Conservation (phyloP, 257 asterid species). For the Solanum sitiens region DNA sequence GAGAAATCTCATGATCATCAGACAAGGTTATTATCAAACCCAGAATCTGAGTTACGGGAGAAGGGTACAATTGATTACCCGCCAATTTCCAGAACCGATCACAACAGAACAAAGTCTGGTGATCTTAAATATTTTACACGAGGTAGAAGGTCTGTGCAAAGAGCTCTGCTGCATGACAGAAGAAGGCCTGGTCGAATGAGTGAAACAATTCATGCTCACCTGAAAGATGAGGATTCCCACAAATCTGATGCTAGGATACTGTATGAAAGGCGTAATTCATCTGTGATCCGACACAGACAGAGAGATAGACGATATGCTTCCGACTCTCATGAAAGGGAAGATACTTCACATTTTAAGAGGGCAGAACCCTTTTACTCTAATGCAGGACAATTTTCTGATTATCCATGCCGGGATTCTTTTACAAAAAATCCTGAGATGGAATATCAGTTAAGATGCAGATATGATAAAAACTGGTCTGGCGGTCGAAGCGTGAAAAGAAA, state of each 20-base stretch:
- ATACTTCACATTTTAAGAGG: slow-evolving; percentile 1
- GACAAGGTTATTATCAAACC: slow-evolving; percentile 3
- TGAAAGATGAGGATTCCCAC: slow-evolving; percentile 16
- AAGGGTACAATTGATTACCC: slow-evolving; percentile 6
- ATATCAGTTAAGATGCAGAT: slow-evolving; percentile 10
- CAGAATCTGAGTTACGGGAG: slow-evolving; percentile 5
- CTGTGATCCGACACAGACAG: slow-evolving; percentile 7
- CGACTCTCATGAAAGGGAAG: slow-evolving; percentile 10
- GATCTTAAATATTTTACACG: slow-evolving; percentile 10
- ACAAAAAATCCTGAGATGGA: slow-evolving; percentile 12
- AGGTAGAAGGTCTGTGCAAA: slow-evolving; percentile 11
- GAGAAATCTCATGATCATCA: slow-evolving; percentile 11
- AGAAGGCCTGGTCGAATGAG: slow-evolving; percentile 11
- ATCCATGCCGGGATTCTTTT: slow-evolving; percentile 8
- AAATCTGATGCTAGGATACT: slow-evolving; percentile 13
- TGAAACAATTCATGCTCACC: slow-evolving; percentile 3
- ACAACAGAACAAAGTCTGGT: slow-evolving; percentile 3
- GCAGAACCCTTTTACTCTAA: slow-evolving; percentile 9
- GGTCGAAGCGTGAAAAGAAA: slow-evolving; percentile 6
- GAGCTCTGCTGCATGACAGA: slow-evolving; percentile 4
- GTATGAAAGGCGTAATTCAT: slow-evolving; percentile 9
- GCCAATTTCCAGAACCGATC: slow-evolving; percentile 10
- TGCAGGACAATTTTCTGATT: slow-evolving; percentile 12
- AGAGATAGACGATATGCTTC: slow-evolving; percentile 3
- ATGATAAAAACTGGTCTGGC: slow-evolving; percentile 11